Conservation (phyloP, 306 rosid genomes). For the Lablab purpureus region DNA sequence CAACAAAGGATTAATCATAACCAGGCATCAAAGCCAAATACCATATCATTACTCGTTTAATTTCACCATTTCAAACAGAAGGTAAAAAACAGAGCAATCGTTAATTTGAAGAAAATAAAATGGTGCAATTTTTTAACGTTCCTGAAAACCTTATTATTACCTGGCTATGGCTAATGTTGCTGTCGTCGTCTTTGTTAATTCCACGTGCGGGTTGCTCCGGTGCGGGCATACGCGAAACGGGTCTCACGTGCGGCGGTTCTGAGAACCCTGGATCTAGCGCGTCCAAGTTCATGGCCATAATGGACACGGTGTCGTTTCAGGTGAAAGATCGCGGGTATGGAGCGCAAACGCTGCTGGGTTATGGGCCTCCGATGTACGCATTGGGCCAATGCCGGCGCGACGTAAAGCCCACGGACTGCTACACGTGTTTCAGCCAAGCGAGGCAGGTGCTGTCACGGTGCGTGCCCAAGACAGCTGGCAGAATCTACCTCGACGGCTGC, state of each 20-base stretch:
- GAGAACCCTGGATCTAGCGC: neutral
- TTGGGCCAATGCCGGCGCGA: constrained; percentile 57
- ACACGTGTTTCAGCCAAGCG: constrained; percentile 46
- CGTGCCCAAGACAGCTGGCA: constrained; percentile 50
- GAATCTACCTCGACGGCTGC: constrained; percentile 62
- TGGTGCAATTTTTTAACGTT: neutral
- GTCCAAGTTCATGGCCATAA: constrained; percentile 32
- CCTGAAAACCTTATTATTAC: neutral
- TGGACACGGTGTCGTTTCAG: constrained; percentile 44
- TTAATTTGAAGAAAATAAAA: neutral
- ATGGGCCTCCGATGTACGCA: constrained; percentile 44
- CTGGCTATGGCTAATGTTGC: constrained; percentile 8
- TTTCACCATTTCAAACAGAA: neutral
- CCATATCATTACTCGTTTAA: neutral
- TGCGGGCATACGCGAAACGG: constrained; percentile 11
- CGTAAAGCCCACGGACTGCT: constrained; percentile 46
- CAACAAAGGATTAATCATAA: neutral
- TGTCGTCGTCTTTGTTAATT: neutral
- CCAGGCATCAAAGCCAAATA: neutral
- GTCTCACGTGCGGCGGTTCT: constrained; percentile 46
- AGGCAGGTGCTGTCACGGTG: constrained; percentile 50
- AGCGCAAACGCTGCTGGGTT: neutral
- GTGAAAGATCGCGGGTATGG: constrained; percentile 46
- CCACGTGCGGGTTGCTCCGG: constrained; percentile 20
- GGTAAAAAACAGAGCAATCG: neutral